Evolutionary conservation across 352 stramenopile species (phyloP).

Genomic region (Peronospora farinosa): DNA sequence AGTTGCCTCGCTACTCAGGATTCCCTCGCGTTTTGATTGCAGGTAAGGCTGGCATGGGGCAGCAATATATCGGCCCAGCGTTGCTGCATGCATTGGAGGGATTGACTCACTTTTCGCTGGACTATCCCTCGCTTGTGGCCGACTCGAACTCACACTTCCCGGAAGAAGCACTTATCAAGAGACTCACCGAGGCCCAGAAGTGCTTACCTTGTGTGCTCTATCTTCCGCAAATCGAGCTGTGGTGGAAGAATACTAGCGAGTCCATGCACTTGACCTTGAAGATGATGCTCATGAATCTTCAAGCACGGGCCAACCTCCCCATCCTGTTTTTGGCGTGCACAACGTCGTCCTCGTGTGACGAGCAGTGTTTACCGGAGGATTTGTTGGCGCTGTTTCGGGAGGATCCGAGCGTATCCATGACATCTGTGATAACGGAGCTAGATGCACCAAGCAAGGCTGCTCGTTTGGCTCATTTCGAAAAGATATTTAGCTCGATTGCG

Average conservation of each 20-base stretch:
- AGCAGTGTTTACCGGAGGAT: constrained; percentile 34
- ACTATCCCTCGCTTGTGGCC: constrained; percentile 71
- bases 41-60: constrained; percentile 55
- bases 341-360: constrained; percentile 26
- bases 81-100: constrained; percentile 73
- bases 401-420: constrained; percentile 34
- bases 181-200: constrained; percentile 67
- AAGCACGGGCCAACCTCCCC: constrained; percentile 57
- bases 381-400: constrained; percentile 56
- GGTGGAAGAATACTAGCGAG: constrained; percentile 65
- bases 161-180: constrained; percentile 73
- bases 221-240: constrained; percentile 68
- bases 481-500: constrained; percentile 51
- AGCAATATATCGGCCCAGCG: constrained; percentile 57
- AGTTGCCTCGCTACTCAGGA: constrained; percentile 47
- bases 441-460: constrained; percentile 21
- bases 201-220: constrained; percentile 76
- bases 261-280: constrained; percentile 70
- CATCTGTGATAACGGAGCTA: constrained; percentile 45
- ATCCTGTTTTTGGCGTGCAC: constrained; percentile 77
- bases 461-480: constrained; percentile 51
- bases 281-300: constrained; percentile 77
- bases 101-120: constrained; percentile 70
- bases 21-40: constrained; percentile 69
- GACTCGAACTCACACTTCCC: constrained; percentile 56